Base-by-base conservation (phyloP, 225 moss, liverwort and hornwort genomes). In the Rhytidiadelphus loreus region DNA sequence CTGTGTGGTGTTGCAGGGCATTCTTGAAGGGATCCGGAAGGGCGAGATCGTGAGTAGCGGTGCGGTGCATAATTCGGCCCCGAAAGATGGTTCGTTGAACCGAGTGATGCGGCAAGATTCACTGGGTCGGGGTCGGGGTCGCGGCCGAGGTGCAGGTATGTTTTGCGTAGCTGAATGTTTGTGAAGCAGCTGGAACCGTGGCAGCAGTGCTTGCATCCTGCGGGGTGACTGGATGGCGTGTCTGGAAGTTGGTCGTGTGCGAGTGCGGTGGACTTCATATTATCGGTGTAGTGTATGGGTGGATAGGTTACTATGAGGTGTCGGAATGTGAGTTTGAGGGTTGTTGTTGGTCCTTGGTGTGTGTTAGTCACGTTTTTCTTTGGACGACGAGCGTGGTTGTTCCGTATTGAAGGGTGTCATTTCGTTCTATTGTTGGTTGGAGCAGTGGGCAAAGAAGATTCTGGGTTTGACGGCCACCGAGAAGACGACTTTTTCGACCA, bases 41-140 rank as follows among this genome's bases (percentile, higher is more conserved):
- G 99, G 99, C 68, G 98, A 99, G 44, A 92, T 99, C 63, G 92
- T 97, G 82, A 99, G 97, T 76, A 99, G 99, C 83, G 99, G 99
- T 83, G 97, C 99, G 77, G 96, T 99, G 72, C 99, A 99, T 53
- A 97, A 85, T 87, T 81, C 87, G 53, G 85, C 92, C 60, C 92
- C 92, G 21, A 98, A 98, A 64, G 99, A 98, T 43, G 83, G 86
- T 71, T 41, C 85, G 13, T 86, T 93, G 63, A 94, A 90, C 75
- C 95, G 97, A 91, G 95, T 89, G 85, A 90, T 95, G 89, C 96
- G 96, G 75, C 97, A 96, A 76, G 92, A 94, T 89, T 91, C 89
- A 33, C 87, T 93, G 14, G 90, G 92, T 81, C 92, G 97, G 74
- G 95, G 96, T 74, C 92, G 97, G 75, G 99, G 99, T 59, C 96